A percentile compares a stretch with the other conserved stretches of the same genome.
Conservation (phyloP, 176 grass and related monocot genomes). For the Elymus sibiricus region DNA sequence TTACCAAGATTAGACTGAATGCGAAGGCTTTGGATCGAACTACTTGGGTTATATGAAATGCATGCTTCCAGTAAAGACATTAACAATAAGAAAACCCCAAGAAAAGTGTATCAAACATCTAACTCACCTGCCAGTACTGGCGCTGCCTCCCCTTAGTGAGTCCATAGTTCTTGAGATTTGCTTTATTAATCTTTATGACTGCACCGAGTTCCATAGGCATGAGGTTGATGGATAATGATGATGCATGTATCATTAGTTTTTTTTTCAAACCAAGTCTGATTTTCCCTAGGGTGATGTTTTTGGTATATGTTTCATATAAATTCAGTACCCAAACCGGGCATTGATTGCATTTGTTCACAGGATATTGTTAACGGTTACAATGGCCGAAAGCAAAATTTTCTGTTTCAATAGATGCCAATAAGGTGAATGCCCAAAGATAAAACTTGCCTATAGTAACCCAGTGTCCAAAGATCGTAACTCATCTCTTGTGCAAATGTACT, state of each 20-base stretch:
- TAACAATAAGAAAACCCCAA: not conserved
- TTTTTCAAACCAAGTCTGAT: not conserved
- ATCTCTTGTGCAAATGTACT: not conserved
- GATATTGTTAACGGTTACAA: not conserved
- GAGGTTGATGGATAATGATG: not conserved
- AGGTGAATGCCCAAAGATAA: not conserved
- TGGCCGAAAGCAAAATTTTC: not conserved
- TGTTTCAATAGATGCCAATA: not conserved
- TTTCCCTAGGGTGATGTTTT: not conserved
- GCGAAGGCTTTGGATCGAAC: not conserved
- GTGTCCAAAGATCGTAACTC: not conserved
- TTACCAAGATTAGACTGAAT: not conserved
- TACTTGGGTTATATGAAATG: not conserved
- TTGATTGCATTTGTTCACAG: not conserved
- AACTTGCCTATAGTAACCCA: not conserved
- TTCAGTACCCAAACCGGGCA: not conserved
- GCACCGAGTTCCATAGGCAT: not conserved
- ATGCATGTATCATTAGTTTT: not conserved
- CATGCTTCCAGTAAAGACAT: slow-evolving; percentile 1
- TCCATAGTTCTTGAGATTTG: not conserved
- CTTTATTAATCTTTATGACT: not conserved
- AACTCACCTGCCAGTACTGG: not conserved
- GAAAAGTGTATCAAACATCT: not conserved
- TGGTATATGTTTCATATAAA: not conserved
- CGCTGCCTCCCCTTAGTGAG: not conserved